A percentile compares a stretch with the other conserved stretches of the same genome.
Evolutionary conservation across 2,329 filamentous ascomycete species (phyloP).

Genomic region (Trichoderma koningiopsis): DNA sequence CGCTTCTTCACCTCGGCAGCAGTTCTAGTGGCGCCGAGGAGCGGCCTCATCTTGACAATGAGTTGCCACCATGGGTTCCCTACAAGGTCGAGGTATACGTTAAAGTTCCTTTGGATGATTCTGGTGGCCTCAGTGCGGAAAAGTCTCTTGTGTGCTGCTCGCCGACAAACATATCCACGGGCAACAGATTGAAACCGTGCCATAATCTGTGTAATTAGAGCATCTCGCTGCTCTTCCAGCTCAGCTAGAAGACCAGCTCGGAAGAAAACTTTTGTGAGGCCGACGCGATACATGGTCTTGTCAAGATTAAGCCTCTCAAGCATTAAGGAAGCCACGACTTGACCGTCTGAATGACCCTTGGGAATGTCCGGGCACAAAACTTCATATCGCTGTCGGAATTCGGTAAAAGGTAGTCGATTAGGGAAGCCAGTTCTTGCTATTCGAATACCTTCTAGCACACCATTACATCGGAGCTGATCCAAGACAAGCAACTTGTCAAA

Average conservation of each 20-base stretch:
- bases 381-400: constrained; percentile 95
- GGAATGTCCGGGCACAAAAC: constrained; percentile 89
- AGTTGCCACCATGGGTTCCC: constrained; percentile 98
- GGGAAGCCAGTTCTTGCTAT: constrained; percentile 97
- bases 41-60: constrained; percentile 90
- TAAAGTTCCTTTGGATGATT: constrained; percentile 93
- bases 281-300: constrained; percentile 84
- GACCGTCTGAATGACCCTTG: constrained; percentile 87
- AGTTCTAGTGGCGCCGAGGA: constrained; percentile 88
- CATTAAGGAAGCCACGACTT: constrained; percentile 81
- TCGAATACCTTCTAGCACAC: constrained; percentile 97
- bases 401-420: constrained; percentile 86
- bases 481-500: constrained; percentile 90
- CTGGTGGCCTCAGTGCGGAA: constrained; percentile 93
- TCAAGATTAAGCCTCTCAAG: constrained; percentile 87
- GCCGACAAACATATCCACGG: constrained; percentile 83
- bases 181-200: constrained; percentile 89
- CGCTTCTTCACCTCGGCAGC: constrained; percentile 92
- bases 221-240: constrained; percentile 91
- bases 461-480: constrained; percentile 96
- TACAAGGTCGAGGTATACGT: constrained; percentile 85
- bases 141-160: constrained; percentile 86
- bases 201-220: constrained; percentile 92
- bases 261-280: constrained; percentile 97
- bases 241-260: constrained; percentile 93